phyloP scores from a whole-genome alignment of 495 filamentous ascomycete genomes.

The Penicillium diatomitis region DNA sequence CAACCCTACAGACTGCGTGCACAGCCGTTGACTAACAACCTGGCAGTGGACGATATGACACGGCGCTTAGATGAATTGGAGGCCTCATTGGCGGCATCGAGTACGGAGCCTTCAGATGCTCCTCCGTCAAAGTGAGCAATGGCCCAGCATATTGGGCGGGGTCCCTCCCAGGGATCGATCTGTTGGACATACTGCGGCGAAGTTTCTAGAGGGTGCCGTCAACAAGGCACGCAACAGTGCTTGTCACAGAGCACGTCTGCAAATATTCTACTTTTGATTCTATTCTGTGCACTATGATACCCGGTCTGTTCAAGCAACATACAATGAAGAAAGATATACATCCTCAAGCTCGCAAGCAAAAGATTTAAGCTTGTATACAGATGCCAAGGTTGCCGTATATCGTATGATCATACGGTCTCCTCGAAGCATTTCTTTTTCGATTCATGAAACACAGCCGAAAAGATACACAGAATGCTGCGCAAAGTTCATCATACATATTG shows the following conservation, averaged over 20 bases:
- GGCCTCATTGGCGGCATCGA: slow-evolving; percentile 37
- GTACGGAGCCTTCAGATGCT: slow-evolving; percentile 9
- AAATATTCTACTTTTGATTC: too few species aligned
- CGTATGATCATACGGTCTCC: too few species aligned
- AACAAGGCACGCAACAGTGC: too few species aligned
- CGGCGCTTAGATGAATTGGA: slow-evolving; percentile 82
- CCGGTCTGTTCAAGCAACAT: too few species aligned
- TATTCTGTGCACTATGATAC: too few species aligned
- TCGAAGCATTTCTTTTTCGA: neutral
- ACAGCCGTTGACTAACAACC: neutral
- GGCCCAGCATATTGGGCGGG: too few species aligned
- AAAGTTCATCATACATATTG: slow-evolving; percentile 1
- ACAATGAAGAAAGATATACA: neutral
- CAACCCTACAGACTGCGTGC: neutral
- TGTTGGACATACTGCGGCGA: too few species aligned
- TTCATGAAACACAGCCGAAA: slow-evolving; percentile 12
- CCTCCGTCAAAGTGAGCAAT: slow-evolving; percentile 15
- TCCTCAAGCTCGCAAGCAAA: neutral
- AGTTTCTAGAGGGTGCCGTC: too few species aligned
- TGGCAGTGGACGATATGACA: slow-evolving; percentile 90
- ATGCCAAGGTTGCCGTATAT: neutral
- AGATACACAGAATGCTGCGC: slow-evolving; percentile 2
- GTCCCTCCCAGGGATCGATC: too few species aligned
- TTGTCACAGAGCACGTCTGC: too few species aligned
- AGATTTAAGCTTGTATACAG: slow-evolving; percentile 1